Conservation (phyloP, 1,284 basidiomycete genomes). For the Ustilago curta region DNA sequence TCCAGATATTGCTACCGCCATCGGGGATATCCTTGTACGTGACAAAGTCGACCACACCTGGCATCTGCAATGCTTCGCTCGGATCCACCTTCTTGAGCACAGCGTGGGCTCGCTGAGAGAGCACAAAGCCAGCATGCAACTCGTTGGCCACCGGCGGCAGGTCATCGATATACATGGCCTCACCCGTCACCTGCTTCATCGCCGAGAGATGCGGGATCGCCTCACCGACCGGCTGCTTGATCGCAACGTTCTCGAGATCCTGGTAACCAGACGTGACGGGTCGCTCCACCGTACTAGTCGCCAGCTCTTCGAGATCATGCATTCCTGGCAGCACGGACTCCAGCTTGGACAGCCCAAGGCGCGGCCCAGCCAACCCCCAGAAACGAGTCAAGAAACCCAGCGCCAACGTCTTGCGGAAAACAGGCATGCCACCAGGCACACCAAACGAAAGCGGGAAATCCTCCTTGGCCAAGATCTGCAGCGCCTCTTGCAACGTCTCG, state of each 20-base stretch:
- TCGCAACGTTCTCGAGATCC: conserved; percentile 56
- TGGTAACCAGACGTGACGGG: conserved; percentile 51
- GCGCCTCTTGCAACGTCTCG: conserved; percentile 20
- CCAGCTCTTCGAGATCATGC: conserved; percentile 52
- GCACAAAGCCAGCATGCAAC: conserved; percentile 67
- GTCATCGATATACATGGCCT: conserved; percentile 70
- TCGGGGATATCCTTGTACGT: conserved; percentile 64
- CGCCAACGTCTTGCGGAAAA: conserved; percentile 68
- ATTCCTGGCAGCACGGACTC: conserved; percentile 9
- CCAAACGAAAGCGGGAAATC: conserved; percentile 68
- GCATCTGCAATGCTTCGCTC: conserved; percentile 62
- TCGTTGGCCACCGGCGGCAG: conserved; percentile 66
- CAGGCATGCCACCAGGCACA: conserved; percentile 70
- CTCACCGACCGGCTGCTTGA: conserved; percentile 58
- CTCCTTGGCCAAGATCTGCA: conserved; percentile 45
- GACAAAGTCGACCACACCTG: conserved; percentile 66
- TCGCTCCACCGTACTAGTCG: conserved; percentile 44
- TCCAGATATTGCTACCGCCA: conserved; percentile 68
- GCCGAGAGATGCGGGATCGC: conserved; percentile 67
- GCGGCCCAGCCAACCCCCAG: conserved; percentile 60
- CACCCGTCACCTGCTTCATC: conserved; percentile 70
- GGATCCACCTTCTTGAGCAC: conserved; percentile 66
- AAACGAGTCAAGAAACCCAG: conserved; percentile 70
- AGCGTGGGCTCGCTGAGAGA: conserved; percentile 68
- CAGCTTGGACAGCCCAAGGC: conserved; percentile 37